Conservation (phyloP, 1,139 yeast species). For the Lizanozyma gosingica region DNA sequence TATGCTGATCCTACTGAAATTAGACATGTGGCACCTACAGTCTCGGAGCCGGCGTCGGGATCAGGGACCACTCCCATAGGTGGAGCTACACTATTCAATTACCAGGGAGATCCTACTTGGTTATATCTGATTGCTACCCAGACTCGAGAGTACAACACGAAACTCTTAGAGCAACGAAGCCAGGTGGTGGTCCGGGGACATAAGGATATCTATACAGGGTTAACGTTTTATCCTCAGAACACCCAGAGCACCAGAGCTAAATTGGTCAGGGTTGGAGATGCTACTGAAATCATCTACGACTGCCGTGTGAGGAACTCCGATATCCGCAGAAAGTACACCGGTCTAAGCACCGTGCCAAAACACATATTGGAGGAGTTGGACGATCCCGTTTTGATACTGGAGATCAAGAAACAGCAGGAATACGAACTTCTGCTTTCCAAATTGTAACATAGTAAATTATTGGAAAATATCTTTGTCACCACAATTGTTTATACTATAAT, state of each 20-base stretch:
- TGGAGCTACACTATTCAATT: slow-evolving; percentile 32
- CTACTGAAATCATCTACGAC: slow-evolving; percentile 14
- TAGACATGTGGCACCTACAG: slow-evolving; percentile 33
- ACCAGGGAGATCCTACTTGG: slow-evolving; percentile 43
- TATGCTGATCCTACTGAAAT: slow-evolving; percentile 67
- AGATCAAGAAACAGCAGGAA: slow-evolving; percentile 29
- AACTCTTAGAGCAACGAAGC: slow-evolving; percentile 50
- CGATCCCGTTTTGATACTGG: slow-evolving; percentile 27
- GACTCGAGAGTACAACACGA: slow-evolving; percentile 59
- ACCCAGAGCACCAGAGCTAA: slow-evolving; percentile 60
- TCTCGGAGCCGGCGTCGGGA: slow-evolving; percentile 8
- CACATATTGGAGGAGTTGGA: slow-evolving; percentile 24
- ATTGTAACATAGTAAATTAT: too few relatives aligned
- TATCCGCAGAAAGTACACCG: slow-evolving; percentile 25
- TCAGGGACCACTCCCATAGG: slow-evolving; percentile 24
- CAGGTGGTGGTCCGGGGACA: slow-evolving; percentile 49
- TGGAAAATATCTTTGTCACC: too few relatives aligned
- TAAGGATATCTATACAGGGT: slow-evolving; percentile 79
- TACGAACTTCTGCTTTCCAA: slow-evolving; percentile 22
- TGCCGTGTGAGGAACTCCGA: slow-evolving; percentile 18
- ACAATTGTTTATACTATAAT: too few relatives aligned
- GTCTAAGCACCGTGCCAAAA: slow-evolving; percentile 25
- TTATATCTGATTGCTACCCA: slow-evolving; percentile 76
- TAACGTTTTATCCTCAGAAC: slow-evolving; percentile 58
- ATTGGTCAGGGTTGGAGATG: slow-evolving; percentile 20